Conservation (phyloP, 2,329 filamentous ascomycete species). For the Colletotrichum nymphaeae region DNA sequence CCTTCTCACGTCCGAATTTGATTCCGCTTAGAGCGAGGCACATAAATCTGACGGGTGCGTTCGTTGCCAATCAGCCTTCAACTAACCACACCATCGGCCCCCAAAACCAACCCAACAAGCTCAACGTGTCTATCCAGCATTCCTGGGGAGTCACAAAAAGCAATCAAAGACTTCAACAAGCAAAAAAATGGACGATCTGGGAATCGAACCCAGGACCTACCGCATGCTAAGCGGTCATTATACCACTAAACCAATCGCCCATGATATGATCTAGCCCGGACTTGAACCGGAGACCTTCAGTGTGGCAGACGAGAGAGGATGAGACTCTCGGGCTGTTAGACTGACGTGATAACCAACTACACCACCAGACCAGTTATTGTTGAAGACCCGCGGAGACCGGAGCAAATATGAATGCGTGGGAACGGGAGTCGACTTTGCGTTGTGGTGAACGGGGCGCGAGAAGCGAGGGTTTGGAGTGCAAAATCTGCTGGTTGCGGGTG, state of each 20-base stretch:
- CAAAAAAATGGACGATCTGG: conserved; percentile 29
- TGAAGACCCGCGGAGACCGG: rapidly evolving
- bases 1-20: too few relatives aligned
- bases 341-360: background rate
- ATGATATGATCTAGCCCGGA: conserved; percentile 28
- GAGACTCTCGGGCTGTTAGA: background rate
- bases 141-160: too few relatives aligned
- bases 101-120: background rate
- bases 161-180: too few relatives aligned
- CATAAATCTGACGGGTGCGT: too few relatives aligned
- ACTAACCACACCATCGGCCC: too few relatives aligned
- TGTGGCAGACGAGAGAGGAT: background rate
- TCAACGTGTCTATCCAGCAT: background rate
- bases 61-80: too few relatives aligned
- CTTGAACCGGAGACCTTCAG: conserved; percentile 37
- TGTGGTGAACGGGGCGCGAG: background rate
- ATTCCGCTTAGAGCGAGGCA: too few relatives aligned
- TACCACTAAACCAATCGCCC: conserved; percentile 35
- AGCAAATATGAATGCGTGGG: rapidly evolving
- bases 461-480: background rate
- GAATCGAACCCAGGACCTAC: conserved; percentile 34
- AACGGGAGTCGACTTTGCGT: background rate
- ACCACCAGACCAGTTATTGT: background rate
- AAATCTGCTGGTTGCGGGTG: background rate
- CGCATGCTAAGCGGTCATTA: conserved; percentile 35